Evolutionary conservation across 1,139 yeast species (phyloP).

Genomic region (Blastobotrys petasosporus): DNA sequence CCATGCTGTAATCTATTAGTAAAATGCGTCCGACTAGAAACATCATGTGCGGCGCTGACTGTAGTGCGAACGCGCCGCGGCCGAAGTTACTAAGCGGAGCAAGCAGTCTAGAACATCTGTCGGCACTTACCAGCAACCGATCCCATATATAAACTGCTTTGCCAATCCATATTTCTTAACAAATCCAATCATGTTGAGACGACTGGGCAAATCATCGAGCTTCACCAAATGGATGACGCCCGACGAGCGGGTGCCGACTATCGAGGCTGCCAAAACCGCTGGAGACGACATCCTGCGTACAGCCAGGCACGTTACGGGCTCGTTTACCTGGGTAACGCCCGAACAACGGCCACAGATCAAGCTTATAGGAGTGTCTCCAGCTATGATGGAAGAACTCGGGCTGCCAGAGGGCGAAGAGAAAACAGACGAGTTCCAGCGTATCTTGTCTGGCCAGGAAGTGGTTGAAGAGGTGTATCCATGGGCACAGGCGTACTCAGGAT

Average conservation of each 20-base stretch:
- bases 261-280: slow-evolving; percentile 44
- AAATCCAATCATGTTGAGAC: slow-evolving; percentile 1
- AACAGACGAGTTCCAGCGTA: slow-evolving; percentile 40
- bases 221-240: slow-evolving; percentile 51
- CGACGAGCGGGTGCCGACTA: slow-evolving; percentile 52
- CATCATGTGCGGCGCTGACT: too few species aligned
- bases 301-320: slow-evolving; percentile 65
- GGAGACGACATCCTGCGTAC: slow-evolving; percentile 38
- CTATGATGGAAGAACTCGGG: slow-evolving; percentile 59
- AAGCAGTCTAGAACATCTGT: not conserved
- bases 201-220: slow-evolving; percentile 38
- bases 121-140: not conserved
- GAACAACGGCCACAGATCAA: slow-evolving; percentile 36
- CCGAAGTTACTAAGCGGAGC: not conserved
- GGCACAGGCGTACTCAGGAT: slow-evolving; percentile 91
- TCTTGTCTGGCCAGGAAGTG: slow-evolving; percentile 59
- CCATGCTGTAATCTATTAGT: too few species aligned
- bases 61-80: not conserved
- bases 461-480: slow-evolving; percentile 62
- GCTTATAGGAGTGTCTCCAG: slow-evolving; percentile 53
- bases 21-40: too few species aligned
- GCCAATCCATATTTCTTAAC: not conserved
- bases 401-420: slow-evolving; percentile 39
- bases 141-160: not conserved
- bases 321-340: slow-evolving; percentile 49